These are phyloP conservation scores for Cyclotella baltica DNA, from an alignment of 108 stramenopile genomes.

Conservation along the genomic window DNA sequence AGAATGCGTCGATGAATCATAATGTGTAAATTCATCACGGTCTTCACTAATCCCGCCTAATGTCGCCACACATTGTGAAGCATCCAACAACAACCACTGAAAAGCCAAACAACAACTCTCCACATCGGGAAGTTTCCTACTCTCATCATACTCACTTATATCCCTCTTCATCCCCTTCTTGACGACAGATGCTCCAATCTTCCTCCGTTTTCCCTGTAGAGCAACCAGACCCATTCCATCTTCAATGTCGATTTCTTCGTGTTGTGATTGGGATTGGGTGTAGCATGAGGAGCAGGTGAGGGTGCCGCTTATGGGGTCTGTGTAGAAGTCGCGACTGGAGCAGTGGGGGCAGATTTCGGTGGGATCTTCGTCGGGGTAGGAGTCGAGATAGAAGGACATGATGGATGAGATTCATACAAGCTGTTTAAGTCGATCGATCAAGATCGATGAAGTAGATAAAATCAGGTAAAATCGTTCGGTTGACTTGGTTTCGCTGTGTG, in stretches of 20 bases:
- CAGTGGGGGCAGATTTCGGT: conserved; percentile 72
- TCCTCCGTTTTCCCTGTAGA: conserved; percentile 6
- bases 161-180: conserved; percentile 22
- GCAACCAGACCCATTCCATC: conserved; percentile 59
- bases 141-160: conserved; percentile 54
- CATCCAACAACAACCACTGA: conserved; percentile 57
- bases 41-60: conserved; percentile 26
- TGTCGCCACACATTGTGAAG: conserved; percentile 42
- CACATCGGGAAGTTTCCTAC: conserved; percentile 52
- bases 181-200: background rate
- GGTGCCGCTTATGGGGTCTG: conserved; percentile 62
- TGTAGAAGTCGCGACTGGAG: conserved; percentile 67
- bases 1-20: background rate
- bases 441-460: too few species aligned
- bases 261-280: conserved; percentile 68
- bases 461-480: too few species aligned
- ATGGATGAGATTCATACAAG: too few species aligned
- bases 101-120: conserved; percentile 65
- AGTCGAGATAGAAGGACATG: conserved; percentile 56
- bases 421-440: too few species aligned
- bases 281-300: conserved; percentile 72
- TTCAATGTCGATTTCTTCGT: conserved; percentile 67
- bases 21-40: background rate
- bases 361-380: conserved; percentile 32
- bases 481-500: too few species aligned